phyloP scores from a whole-genome alignment of 257 asterid genomes.

The Craterostigma plantagineum region DNA sequence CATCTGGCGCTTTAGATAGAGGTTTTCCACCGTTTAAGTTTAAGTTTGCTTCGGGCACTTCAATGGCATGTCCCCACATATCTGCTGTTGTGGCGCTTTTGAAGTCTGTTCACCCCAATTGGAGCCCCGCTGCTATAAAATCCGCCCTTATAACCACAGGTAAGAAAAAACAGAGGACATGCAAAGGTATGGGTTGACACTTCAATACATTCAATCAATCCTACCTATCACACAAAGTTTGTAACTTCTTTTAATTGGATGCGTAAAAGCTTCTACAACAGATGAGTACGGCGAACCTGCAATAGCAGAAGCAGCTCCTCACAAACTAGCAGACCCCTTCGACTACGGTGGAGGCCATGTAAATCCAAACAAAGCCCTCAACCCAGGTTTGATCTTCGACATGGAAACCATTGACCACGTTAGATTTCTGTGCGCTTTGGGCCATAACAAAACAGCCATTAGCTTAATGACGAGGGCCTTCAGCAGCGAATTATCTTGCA shows the following conservation, averaged over 20 bases:
- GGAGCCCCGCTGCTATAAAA: conserved; percentile 29
- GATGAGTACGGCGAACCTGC: conserved; percentile 16
- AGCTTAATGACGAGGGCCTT: conserved; percentile 7
- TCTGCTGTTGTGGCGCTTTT: conserved; percentile 23
- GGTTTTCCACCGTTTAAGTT: conserved; percentile 10
- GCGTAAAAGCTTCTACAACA: conserved; percentile 12
- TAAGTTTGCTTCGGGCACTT: conserved; percentile 21
- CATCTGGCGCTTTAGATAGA: conserved; percentile 3
- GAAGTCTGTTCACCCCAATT: conserved; percentile 17
- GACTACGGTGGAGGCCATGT: conserved; percentile 24
- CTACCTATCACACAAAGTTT: background rate
- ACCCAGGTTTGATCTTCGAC: conserved; percentile 21
- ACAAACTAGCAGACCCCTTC: conserved; percentile 23
- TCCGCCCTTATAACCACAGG: conserved; percentile 26
- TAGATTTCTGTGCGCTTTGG: conserved; percentile 18
- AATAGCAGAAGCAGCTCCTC: conserved; percentile 23
- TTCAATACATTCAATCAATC: background rate
- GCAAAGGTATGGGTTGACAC: background rate
- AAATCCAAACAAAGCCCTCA: conserved; percentile 19
- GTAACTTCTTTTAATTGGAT: background rate
- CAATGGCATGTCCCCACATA: conserved; percentile 29
- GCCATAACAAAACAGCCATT: conserved; percentile 15
- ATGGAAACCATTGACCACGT: conserved; percentile 8
- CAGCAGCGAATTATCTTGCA: conserved; percentile 3
- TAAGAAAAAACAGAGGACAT: background rate